Percentiles rank a stretch among this genome's conserved stretches.
phyloP scores from a whole-genome alignment of 2,329 filamentous ascomycete genomes.

The Whalleya microplaca region DNA sequence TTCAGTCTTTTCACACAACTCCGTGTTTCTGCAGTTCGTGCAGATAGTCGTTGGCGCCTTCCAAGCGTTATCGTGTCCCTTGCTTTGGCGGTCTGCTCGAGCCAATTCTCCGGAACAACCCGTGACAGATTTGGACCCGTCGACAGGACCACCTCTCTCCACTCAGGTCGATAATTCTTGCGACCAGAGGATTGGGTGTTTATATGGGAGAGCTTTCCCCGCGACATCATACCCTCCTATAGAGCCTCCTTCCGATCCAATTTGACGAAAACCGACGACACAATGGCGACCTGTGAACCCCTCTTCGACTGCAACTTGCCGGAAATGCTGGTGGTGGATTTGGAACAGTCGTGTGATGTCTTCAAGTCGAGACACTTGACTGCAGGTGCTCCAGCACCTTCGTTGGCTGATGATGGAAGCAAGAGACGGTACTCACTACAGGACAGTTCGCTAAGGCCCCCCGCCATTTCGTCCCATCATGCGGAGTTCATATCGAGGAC shows the following conservation, averaged over 20 bases:
- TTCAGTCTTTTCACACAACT: conserved; percentile 11
- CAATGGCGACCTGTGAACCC: conserved; percentile 28
- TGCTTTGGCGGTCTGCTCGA: conserved; percentile 8
- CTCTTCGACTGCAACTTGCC: conserved; percentile 53
- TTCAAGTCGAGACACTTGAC: conserved; percentile 58
- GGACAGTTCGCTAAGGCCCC: conserved; percentile 22
- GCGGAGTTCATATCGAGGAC: conserved; percentile 19
- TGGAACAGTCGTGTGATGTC: conserved; percentile 52
- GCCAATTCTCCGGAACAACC: background rate
- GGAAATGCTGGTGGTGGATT: conserved; percentile 58
- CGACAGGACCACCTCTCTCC: conserved; percentile 3
- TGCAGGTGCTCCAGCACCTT: conserved; percentile 49
- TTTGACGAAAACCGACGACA: conserved; percentile 20
- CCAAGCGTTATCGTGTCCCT: conserved; percentile 4
- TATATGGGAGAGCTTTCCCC: conserved; percentile 5
- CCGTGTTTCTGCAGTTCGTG: conserved; percentile 10
- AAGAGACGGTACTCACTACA: conserved; percentile 32
- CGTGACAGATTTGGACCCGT: background rate
- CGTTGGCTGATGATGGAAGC: conserved; percentile 38
- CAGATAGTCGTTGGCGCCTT: conserved; percentile 5
- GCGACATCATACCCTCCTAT: conserved; percentile 9
- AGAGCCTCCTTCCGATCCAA: conserved; percentile 18
- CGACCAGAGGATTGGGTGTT: conserved; percentile 3
- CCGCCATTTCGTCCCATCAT: conserved; percentile 21
- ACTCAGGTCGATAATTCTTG: conserved; percentile 1